Evolutionary conservation across 2,329 filamentous ascomycete genomes (phyloP).

Genomic region (Penicillium fuscoglaucum): DNA sequence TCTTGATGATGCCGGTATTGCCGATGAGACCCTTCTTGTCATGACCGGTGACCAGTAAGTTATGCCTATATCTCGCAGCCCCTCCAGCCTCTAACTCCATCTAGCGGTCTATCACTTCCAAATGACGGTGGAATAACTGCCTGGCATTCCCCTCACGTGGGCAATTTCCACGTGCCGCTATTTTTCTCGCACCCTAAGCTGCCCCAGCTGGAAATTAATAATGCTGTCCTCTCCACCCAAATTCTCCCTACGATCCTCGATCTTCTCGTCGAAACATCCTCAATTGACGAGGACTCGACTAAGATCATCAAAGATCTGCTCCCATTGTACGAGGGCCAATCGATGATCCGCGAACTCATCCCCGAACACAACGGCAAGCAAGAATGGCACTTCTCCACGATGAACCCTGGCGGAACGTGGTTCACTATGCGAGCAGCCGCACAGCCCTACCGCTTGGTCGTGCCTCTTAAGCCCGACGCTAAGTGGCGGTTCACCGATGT

Average conservation of each 20-base stretch:
- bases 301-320: slow-evolving; percentile 42
- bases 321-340: slow-evolving; percentile 51
- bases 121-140: slow-evolving; percentile 30
- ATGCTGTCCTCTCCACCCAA: slow-evolving; percentile 29
- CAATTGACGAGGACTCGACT: slow-evolving; percentile 38
- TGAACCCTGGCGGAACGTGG: slow-evolving; percentile 49
- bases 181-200: slow-evolving; percentile 29
- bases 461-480: slow-evolving; percentile 76
- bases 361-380: slow-evolving; percentile 36
- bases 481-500: slow-evolving; percentile 40
- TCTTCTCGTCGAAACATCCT: slow-evolving; percentile 45
- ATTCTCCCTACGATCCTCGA: slow-evolving; percentile 52
- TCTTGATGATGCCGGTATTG: slow-evolving; percentile 30
- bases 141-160: slow-evolving; percentile 30
- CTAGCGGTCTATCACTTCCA: slow-evolving; percentile 27
- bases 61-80: neutral
- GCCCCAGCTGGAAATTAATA: slow-evolving; percentile 23
- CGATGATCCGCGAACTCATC: slow-evolving; percentile 45
- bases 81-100: neutral
- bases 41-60: slow-evolving; percentile 33
- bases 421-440: slow-evolving; percentile 69
- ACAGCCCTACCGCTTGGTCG: slow-evolving; percentile 67
- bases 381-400: slow-evolving; percentile 38
- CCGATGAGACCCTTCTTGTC: slow-evolving; percentile 33
- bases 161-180: slow-evolving; percentile 31